A percentile compares a stretch with the other conserved stretches of the same genome.
Conservation (phyloP, 139 green algal genomes). For the Chlorella sp. region DNA sequence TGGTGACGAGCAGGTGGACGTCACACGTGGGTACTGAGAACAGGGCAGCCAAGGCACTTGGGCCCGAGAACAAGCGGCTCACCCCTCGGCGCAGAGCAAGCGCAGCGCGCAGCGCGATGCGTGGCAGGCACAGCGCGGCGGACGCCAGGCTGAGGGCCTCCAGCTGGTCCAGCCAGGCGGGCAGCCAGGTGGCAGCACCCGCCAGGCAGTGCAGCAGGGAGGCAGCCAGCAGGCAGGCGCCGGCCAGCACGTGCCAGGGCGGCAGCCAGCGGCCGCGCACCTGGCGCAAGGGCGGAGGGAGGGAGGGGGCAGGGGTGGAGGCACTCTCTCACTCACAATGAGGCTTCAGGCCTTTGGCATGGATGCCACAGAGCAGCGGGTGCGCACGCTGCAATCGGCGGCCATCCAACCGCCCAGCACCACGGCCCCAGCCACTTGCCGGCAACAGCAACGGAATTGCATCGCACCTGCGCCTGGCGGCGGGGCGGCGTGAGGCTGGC, state of each 20-base stretch:
- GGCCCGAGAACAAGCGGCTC: background rate
- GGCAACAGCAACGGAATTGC: background rate
- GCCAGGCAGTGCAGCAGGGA: constrained; percentile 64
- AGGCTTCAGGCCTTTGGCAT: background rate
- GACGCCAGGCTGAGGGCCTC: constrained; percentile 62
- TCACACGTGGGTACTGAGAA: too few relatives aligned
- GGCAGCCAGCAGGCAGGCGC: constrained; percentile 53
- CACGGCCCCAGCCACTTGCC: too few relatives aligned
- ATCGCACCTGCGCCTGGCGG: background rate
- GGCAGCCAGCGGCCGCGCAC: constrained; percentile 37
- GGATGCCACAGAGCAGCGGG: too few relatives aligned
- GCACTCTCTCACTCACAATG: background rate
- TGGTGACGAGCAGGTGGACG: background rate
- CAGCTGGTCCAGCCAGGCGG: constrained; percentile 49
- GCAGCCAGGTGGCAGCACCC: constrained; percentile 6
- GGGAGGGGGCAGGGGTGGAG: background rate
- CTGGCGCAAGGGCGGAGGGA: background rate
- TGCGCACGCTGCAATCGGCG: too few relatives aligned
- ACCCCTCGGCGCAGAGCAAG: constrained; percentile 49
- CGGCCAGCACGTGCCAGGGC: constrained; percentile 42
- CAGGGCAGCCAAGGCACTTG: background rate
- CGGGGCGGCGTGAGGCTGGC: constrained; percentile 49
- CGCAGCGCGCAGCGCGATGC: constrained; percentile 51
- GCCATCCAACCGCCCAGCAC: too few relatives aligned
- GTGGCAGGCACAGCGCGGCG: constrained; percentile 42